Percentiles rank a stretch among this genome's conserved stretches.
phyloP scores from a whole-genome alignment of 225 moss, liverwort and hornwort species.

The Ulota crispa region DNA sequence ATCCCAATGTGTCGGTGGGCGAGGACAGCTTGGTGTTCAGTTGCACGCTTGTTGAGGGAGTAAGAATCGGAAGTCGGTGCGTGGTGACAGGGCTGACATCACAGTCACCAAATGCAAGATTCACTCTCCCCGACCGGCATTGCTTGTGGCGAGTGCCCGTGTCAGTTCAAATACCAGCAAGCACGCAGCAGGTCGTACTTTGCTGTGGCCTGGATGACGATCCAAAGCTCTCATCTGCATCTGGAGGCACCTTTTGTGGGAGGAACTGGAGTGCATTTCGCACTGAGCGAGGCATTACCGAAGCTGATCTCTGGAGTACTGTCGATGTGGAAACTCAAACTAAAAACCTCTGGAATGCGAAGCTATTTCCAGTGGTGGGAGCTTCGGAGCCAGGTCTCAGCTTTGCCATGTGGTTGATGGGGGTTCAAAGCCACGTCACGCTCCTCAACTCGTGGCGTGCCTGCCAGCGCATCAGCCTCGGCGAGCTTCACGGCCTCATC shows the following conservation, averaged over 20 bases:
- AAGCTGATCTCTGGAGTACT: slow-evolving; percentile 52
- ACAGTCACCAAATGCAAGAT: not conserved
- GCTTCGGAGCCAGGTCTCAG: slow-evolving; percentile 30
- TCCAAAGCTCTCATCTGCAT: slow-evolving; percentile 41
- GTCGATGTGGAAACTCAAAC: slow-evolving; percentile 22
- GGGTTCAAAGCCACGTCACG: slow-evolving; percentile 12
- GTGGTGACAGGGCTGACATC: slow-evolving; percentile 52
- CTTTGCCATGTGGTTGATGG: slow-evolving; percentile 70
- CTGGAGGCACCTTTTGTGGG: slow-evolving; percentile 61
- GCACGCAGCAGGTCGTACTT: slow-evolving; percentile 38
- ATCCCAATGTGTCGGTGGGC: slow-evolving; percentile 51
- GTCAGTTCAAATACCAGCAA: slow-evolving; percentile 1
- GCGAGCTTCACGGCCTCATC: slow-evolving; percentile 53
- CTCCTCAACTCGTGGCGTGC: slow-evolving; percentile 37
- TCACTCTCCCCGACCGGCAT: slow-evolving; percentile 57
- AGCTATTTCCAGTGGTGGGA: slow-evolving; percentile 52
- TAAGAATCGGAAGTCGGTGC: slow-evolving; percentile 54
- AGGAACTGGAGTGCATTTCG: slow-evolving; percentile 43
- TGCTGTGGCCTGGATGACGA: slow-evolving; percentile 81
- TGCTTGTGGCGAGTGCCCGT: slow-evolving; percentile 73
- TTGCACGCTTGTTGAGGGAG: slow-evolving; percentile 58
- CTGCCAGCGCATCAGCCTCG: slow-evolving; percentile 50
- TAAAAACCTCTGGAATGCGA: slow-evolving; percentile 65
- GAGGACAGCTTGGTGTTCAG: slow-evolving; percentile 59
- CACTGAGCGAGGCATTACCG: slow-evolving; percentile 40